Evolutionary conservation across 768 basidiomycete genomes (phyloP), one percentile per base, ranked within the genome.

Genomic region (Termitomyces sp.): DNA sequence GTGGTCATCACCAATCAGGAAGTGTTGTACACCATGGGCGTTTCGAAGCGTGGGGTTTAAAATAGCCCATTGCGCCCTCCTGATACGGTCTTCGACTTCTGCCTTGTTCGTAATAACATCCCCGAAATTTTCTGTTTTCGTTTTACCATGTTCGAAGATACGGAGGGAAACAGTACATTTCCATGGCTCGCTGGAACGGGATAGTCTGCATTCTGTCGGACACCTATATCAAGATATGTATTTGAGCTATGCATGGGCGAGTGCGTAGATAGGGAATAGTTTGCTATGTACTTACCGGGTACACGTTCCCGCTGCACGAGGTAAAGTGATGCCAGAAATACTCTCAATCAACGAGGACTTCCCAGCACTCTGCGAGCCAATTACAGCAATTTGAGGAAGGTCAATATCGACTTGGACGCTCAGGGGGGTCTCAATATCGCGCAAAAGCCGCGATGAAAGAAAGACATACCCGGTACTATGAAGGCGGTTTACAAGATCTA

Each of bases 321-420:
- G 88, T 0, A 90, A 71, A 0, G 80, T 86, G 16, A 90, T 81
- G 0, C 88, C 86, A 0, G 87, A 88, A 41, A 91, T 89, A 0
- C 86, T 80, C 62, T 91, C 88, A 12, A 91, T 90, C 2, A 90
- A 75, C 0, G 88, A 90, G 0, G 87, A 88, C 63, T 90, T 90
- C 0, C 89, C 89, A 0, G 86, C 86, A 43, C 84, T 87, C 62
- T 91, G 89, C 1, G 76, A 79, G 0, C 89, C 88, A 18, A 89
- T 79, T 46, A 90, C 89, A 0, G 83, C 85, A 29, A 91, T 89
- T 59, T 83, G 81, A 0, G 89, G 89, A 0, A 91, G 71, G 62
- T 89, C 86, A 13, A 92, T 81, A 55, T 90, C 86, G 12, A 79
- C 73, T 59, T 89, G 83, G 0, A 86, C 85, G 0, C 88, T 89